These are phyloP conservation scores for Tylopilus sp. DNA, from an alignment of 1,284 basidiomycete genomes.

Conservation along the genomic window DNA sequence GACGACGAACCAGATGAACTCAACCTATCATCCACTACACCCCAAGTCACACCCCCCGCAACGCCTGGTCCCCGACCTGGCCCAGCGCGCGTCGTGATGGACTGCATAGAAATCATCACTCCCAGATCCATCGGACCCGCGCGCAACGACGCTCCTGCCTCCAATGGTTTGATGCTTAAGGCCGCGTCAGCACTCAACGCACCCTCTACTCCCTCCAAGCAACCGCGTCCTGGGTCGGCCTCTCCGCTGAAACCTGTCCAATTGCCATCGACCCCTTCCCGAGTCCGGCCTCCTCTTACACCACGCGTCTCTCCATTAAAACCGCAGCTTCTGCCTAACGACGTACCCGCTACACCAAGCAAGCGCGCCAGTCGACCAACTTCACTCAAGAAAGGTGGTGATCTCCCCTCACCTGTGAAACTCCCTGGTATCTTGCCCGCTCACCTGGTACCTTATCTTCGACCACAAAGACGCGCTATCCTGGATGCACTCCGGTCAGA, in stretches of 20 bases:
- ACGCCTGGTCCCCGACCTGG: slow-evolving; percentile 31
- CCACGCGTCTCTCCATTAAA: slow-evolving; percentile 21
- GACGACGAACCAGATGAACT: slow-evolving; percentile 36
- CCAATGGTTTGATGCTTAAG: slow-evolving; percentile 4
- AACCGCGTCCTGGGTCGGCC: neutral
- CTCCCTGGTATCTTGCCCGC: slow-evolving; percentile 32
- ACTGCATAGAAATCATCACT: slow-evolving; percentile 41
- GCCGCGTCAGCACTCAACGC: neutral
- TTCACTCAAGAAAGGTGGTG: slow-evolving; percentile 18
- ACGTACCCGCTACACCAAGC: slow-evolving; percentile 21
- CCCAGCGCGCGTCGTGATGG: slow-evolving; percentile 34
- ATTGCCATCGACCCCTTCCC: slow-evolving; percentile 25
- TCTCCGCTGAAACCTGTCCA: slow-evolving; percentile 6
- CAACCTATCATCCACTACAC: slow-evolving; percentile 29
- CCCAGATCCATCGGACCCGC: slow-evolving; percentile 14
- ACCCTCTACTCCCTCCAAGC: slow-evolving; percentile 26
- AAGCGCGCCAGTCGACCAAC: slow-evolving; percentile 8
- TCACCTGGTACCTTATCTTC: slow-evolving; percentile 42
- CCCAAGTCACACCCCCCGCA: slow-evolving; percentile 15
- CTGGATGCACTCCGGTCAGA: slow-evolving; percentile 44
- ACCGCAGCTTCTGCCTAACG: neutral
- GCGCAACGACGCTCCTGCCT: slow-evolving; percentile 6
- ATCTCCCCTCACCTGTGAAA: slow-evolving; percentile 17
- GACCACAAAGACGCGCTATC: slow-evolving; percentile 57
- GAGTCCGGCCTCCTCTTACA: slow-evolving; percentile 23